These are phyloP conservation scores for Nannochloris sp. DNA, from an alignment of 139 green algal species.

Conservation along the genomic window DNA sequence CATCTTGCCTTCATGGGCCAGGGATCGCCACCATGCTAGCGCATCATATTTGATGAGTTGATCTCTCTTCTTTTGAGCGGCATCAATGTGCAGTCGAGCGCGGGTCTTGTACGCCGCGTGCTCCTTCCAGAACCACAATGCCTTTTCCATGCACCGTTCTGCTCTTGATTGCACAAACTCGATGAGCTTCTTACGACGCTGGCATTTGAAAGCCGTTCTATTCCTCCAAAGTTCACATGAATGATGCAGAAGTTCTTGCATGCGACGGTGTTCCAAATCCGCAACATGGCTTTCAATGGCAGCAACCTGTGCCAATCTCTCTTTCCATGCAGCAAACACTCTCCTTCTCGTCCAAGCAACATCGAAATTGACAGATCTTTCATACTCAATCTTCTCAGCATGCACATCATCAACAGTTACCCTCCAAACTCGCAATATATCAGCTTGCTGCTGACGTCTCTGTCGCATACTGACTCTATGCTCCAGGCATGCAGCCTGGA, in stretches of 20 bases:
- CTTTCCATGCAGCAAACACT: too few species aligned
- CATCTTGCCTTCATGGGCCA: neutral
- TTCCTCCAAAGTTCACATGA: neutral
- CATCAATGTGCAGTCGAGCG: neutral
- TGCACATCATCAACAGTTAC: neutral
- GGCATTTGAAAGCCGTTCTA: neutral
- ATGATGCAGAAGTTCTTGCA: neutral
- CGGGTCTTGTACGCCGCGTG: neutral
- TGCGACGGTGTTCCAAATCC: too few species aligned
- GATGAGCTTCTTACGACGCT: neutral
- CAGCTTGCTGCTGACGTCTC: neutral
- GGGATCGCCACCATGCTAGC: neutral
- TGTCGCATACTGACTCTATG: neutral
- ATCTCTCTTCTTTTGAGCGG: neutral
- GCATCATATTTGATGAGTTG: neutral
- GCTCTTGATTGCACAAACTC: neutral
- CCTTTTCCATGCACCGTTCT: neutral
- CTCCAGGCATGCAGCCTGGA: neutral
- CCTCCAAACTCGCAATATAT: neutral
- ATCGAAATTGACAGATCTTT: neutral
- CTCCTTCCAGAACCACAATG: constrained; percentile 2
- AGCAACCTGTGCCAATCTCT: too few species aligned
- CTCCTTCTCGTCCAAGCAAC: too few species aligned
- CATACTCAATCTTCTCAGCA: neutral
- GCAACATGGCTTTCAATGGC: too few species aligned